Base-by-base conservation (phyloP, 163 green algal species). In the Trebouxiophyceae sp. region DNA sequence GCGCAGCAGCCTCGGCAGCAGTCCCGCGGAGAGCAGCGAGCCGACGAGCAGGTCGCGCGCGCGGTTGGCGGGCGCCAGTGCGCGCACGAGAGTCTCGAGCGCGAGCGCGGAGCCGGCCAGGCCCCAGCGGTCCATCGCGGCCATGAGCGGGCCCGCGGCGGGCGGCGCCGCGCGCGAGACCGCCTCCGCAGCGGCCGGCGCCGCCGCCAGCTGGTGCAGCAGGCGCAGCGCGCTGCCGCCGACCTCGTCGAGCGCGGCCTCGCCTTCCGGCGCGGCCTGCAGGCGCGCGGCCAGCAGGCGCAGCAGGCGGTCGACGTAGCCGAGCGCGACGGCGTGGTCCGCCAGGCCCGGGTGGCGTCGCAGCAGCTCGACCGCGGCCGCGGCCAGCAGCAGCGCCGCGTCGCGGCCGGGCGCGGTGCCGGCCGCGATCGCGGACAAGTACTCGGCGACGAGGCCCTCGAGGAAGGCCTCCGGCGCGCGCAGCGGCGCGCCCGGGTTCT, bases 401-500 rank as follows among this genome's bases (percentile, higher is more conserved):
- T 31, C n/a, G n/a, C n/a, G n/a, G n/a, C n/a, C n/a, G 30, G 7
- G 33, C 33, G n/a, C 47, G 58, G 19, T 34, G 34, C n/a, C 29
- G 2, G 23, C 34, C 44, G 65, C 56, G 27, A 86, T 58, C 45
- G 78, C 70, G 6, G 69, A 58, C 23, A 80, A 50, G 73, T 90
- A 91, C 6, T 61, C 46, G 57, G 87, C 78, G 62, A 89, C 54
- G 26, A 87, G 44, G 2, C 71, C 83, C 60, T 89, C 75, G 31
- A 82, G 44, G 57, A 91, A 88, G 4, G 54, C 45, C 57, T 82
- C 80, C 1, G 84, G 86, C 32, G 89, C 70, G 22, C 88, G 75
- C 47, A 97, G 76, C 5, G 90, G 84, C 67, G 81, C 87, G 28
- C 75, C 67, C 1, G 91, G 90, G 68, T 91, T 76, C 32, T 92